These are phyloP conservation scores for Hypocreales sp. DNA, from an alignment of 2,329 filamentous ascomycete species.

Conservation along the genomic window DNA sequence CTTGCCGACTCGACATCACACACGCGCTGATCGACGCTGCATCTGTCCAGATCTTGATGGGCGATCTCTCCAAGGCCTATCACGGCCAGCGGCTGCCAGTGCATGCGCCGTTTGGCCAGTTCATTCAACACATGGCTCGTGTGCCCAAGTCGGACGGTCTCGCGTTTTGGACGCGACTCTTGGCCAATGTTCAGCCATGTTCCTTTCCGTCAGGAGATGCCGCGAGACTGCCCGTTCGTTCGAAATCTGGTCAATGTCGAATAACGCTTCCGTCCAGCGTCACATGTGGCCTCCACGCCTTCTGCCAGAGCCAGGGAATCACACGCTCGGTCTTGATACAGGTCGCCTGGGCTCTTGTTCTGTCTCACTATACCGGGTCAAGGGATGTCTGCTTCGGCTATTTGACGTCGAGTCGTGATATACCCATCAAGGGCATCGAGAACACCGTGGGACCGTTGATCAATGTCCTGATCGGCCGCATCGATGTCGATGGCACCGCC, in stretches of 20 bases:
- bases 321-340: slow-evolving; percentile 18
- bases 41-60: neutral
- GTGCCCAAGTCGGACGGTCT: neutral
- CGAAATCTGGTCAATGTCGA: too few relatives aligned
- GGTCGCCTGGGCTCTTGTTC: slow-evolving; percentile 25
- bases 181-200: neutral
- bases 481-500: slow-evolving; percentile 1
- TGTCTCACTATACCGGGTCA: slow-evolving; percentile 24
- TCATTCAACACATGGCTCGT: neutral
- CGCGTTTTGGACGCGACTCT: neutral
- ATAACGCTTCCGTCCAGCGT: neutral
- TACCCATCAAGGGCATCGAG: slow-evolving; percentile 28
- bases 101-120: neutral
- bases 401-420: slow-evolving; percentile 33
- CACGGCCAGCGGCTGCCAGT: neutral
- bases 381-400: slow-evolving; percentile 35
- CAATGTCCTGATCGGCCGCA: slow-evolving; percentile 33
- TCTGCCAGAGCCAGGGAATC: slow-evolving; percentile 1
- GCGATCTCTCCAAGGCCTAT: neutral
- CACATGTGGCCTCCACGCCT: neutral
- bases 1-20: slow-evolving; percentile 1
- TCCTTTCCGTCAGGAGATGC: neutral
- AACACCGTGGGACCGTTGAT: slow-evolving; percentile 35
- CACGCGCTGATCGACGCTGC: slow-evolving; percentile 1
- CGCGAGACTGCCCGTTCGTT: too few relatives aligned